A percentile compares a stretch with the other conserved stretches of the same genome.
Conservation (phyloP, 2,329 filamentous ascomycete species). For the Sporothrix schenckii region DNA sequence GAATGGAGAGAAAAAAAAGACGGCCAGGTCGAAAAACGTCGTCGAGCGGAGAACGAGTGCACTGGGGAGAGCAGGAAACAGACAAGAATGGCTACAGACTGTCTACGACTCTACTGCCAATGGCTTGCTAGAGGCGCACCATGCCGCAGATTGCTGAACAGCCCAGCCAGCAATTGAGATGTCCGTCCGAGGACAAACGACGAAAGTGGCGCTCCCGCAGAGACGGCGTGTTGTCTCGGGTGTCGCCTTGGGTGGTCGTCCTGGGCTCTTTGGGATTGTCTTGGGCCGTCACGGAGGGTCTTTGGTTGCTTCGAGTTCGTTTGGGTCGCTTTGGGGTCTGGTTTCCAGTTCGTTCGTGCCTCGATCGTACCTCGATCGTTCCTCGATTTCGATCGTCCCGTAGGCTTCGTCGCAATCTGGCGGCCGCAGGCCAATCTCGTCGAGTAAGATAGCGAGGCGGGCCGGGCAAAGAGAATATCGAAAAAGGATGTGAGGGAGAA, state of each 20-base stretch:
- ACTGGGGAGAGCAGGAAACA: no score
- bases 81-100: background rate
- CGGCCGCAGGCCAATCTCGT: background rate
- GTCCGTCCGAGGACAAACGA: background rate
- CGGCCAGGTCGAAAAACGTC: background rate
- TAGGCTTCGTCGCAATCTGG: conserved; percentile 3
- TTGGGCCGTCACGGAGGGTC: background rate
- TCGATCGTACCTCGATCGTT: no score
- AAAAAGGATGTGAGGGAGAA: background rate
- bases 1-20: background rate
- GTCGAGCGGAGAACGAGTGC: no score
- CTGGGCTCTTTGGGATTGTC: background rate
- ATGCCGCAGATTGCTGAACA: conserved; percentile 17
- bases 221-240: background rate
- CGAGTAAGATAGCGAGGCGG: background rate
- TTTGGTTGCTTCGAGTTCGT: background rate
- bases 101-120: background rate
- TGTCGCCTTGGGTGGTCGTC: background rate
- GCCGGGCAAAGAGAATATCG: background rate
- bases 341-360: background rate
- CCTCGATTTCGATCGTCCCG: background rate
- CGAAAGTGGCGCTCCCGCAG: no score
- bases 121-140: background rate
- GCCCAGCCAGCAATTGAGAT: background rate
- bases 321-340: background rate